phyloP scores from a whole-genome alignment of 345 rosid species.

The Pistacia vera region DNA sequence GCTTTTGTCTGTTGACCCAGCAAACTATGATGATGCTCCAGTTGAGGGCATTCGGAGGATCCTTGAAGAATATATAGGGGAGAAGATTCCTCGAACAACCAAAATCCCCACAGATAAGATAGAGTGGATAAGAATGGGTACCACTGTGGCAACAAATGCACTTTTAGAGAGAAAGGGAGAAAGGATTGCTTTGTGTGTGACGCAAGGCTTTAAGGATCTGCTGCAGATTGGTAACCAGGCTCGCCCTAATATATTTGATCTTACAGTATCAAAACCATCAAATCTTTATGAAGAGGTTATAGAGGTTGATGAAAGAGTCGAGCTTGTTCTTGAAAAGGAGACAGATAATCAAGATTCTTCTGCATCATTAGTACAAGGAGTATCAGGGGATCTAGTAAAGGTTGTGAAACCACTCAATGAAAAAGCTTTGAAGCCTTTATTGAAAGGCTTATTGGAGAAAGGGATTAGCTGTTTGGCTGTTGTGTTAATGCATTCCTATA shows the following conservation, averaged over 20 bases:
- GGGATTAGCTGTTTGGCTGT: constrained; percentile 94
- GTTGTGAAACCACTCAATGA: constrained; percentile 71
- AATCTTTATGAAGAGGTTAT: constrained; percentile 87
- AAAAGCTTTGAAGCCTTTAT: constrained; percentile 55
- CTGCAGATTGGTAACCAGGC: constrained; percentile 98
- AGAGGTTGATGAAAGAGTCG: constrained; percentile 92
- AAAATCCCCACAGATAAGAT: constrained; percentile 89
- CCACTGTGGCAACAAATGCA: constrained; percentile 95
- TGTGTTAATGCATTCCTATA: constrained; percentile 90
- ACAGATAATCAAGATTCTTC: constrained; percentile 23
- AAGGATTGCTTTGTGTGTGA: constrained; percentile 87
- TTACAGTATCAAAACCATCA: constrained; percentile 73
- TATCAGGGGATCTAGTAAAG: constrained; percentile 87
- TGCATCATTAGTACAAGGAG: constrained; percentile 50
- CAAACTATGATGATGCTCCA: constrained; percentile 96
- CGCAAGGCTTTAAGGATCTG: constrained; percentile 83
- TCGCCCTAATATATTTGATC: constrained; percentile 84
- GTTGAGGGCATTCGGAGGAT: constrained; percentile 93
- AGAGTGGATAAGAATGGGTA: constrained; percentile 99
- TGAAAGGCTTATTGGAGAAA: constrained; percentile 64
- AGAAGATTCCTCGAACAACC: constrained; percentile 62
- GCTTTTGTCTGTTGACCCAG: constrained; percentile 91
- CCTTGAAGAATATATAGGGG: constrained; percentile 74
- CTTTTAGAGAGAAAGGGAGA: constrained; percentile 95
- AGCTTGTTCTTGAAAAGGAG: constrained; percentile 59